A percentile compares a stretch with the other conserved stretches of the same genome.
phyloP scores from a whole-genome alignment of 2,329 filamentous ascomycete species.

The Pseudogymnoascus sp. region DNA sequence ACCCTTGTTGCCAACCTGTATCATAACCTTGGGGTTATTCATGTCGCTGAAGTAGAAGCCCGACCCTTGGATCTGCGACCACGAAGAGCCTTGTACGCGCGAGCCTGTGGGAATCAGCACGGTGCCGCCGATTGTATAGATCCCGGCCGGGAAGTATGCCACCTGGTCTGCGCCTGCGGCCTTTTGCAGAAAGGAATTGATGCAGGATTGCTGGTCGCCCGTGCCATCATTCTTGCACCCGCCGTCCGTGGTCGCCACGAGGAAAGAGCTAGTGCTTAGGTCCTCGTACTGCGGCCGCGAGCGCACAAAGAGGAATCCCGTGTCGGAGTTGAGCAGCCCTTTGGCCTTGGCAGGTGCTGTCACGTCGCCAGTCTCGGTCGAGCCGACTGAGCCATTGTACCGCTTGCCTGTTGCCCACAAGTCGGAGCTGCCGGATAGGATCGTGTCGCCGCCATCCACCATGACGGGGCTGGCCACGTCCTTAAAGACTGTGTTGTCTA shows the following conservation, averaged over 20 bases:
- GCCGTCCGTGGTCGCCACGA: slow-evolving; percentile 35
- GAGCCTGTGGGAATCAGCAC: slow-evolving; percentile 35
- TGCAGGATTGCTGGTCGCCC: slow-evolving; percentile 44
- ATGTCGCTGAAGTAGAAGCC: slow-evolving; percentile 41
- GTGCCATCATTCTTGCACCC: slow-evolving; percentile 51
- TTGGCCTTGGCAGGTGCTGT: slow-evolving; percentile 29
- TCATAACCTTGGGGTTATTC: slow-evolving; percentile 44
- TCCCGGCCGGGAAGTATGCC: slow-evolving; percentile 46
- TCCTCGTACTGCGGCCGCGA: slow-evolving; percentile 47
- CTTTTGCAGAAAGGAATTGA: slow-evolving; percentile 30
- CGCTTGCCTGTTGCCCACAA: slow-evolving; percentile 72
- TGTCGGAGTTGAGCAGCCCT: slow-evolving; percentile 34
- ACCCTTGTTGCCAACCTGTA: slow-evolving; percentile 47
- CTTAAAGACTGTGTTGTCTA: slow-evolving; percentile 80
- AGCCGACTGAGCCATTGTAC: slow-evolving; percentile 35
- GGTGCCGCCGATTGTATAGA: slow-evolving; percentile 42
- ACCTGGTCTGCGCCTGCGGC: slow-evolving; percentile 39
- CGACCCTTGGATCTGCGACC: slow-evolving; percentile 30
- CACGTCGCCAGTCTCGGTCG: slow-evolving; percentile 30
- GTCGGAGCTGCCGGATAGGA: slow-evolving; percentile 56
- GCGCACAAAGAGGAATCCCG: slow-evolving; percentile 38
- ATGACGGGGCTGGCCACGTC: slow-evolving; percentile 57
- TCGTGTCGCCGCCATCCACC: slow-evolving; percentile 42
- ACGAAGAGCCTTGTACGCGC: slow-evolving; percentile 31
- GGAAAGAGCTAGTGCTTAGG: slow-evolving; percentile 31